phyloP scores from a whole-genome alignment of 2,329 filamentous ascomycete species.

The Alternaria incomplexa region DNA sequence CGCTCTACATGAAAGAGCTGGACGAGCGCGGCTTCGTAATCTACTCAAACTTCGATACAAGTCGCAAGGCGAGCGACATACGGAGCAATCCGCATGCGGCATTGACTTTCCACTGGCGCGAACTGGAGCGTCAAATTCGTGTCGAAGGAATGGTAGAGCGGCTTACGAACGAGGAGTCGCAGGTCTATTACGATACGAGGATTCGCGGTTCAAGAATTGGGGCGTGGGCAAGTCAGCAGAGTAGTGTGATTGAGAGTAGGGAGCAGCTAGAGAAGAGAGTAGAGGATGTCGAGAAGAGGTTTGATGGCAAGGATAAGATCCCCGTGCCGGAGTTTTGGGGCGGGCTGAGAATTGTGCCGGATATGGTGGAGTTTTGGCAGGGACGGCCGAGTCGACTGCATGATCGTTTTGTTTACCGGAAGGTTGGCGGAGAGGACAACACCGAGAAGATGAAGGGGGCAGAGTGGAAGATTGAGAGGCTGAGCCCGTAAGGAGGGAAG shows the following conservation, averaged over 20 bases:
- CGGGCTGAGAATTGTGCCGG: slow-evolving; percentile 82
- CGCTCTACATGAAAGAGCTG: slow-evolving; percentile 95
- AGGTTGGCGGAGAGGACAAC: slow-evolving; percentile 52
- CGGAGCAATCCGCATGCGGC: slow-evolving; percentile 76
- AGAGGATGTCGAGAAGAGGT: slow-evolving; percentile 74
- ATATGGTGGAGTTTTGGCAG: slow-evolving; percentile 94
- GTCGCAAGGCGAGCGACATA: slow-evolving; percentile 71
- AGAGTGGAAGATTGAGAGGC: slow-evolving; percentile 71
- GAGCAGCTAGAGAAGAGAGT: slow-evolving; percentile 79
- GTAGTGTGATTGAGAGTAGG: slow-evolving; percentile 73
- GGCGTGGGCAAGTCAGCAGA: slow-evolving; percentile 93
- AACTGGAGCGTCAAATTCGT: slow-evolving; percentile 85
- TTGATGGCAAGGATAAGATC: slow-evolving; percentile 77
- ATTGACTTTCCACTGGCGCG: slow-evolving; percentile 90
- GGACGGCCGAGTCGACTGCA: slow-evolving; percentile 88
- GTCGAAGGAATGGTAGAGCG: slow-evolving; percentile 80
- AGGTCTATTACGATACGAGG: slow-evolving; percentile 67
- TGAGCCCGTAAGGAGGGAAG: slow-evolving; percentile 66
- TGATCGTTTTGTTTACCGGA: slow-evolving; percentile 88
- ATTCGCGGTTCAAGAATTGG: slow-evolving; percentile 84
- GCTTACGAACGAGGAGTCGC: slow-evolving; percentile 72
- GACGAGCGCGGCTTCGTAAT: slow-evolving; percentile 84
- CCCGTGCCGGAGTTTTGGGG: slow-evolving; percentile 96
- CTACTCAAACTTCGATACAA: slow-evolving; percentile 91
- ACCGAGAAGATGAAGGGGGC: neutral